Percentiles rank a stretch among this genome's conserved stretches.
Evolutionary conservation across 768 basidiomycete species (phyloP).

Genomic region (Chlorophyllum brunneum): DNA sequence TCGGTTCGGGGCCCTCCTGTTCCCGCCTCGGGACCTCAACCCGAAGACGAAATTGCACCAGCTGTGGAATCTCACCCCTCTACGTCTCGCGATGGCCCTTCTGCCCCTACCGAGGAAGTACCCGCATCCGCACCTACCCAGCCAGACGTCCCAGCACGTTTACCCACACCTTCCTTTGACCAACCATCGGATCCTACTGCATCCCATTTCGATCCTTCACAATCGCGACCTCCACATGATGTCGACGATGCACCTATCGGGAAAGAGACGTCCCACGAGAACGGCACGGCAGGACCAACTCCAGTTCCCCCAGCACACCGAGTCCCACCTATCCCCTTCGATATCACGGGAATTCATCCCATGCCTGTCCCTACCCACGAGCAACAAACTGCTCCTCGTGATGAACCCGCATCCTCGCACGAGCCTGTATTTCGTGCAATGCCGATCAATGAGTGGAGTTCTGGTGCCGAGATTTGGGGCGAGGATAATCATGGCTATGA

Average conservation of each 20-base stretch:
- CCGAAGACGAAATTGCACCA: neutral
- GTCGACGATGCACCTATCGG: neutral
- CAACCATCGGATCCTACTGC: neutral
- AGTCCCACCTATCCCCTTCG: conserved; percentile 6
- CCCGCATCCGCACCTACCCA: neutral
- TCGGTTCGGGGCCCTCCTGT: conserved; percentile 7
- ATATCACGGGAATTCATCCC: neutral
- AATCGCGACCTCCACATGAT: neutral
- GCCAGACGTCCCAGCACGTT: neutral
- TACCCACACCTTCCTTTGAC: conserved; percentile 7
- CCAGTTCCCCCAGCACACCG: no score
- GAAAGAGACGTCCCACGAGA: neutral
- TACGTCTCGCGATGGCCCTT: neutral
- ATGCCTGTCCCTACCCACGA: conserved; percentile 4
- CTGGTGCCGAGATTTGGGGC: conserved; percentile 1
- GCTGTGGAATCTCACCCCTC: neutral
- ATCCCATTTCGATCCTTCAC: neutral
- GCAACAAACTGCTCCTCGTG: neutral
- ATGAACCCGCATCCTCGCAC: neutral
- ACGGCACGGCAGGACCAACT: no score
- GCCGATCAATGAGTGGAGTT: conserved; percentile 1
- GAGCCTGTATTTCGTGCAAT: conserved; percentile 3
- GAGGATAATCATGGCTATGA: neutral
- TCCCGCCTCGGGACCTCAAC: neutral
- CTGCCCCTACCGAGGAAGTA: neutral